Conservation (phyloP, 2,329 filamentous ascomycete species). For the Pseudogymnoascus sp. region DNA sequence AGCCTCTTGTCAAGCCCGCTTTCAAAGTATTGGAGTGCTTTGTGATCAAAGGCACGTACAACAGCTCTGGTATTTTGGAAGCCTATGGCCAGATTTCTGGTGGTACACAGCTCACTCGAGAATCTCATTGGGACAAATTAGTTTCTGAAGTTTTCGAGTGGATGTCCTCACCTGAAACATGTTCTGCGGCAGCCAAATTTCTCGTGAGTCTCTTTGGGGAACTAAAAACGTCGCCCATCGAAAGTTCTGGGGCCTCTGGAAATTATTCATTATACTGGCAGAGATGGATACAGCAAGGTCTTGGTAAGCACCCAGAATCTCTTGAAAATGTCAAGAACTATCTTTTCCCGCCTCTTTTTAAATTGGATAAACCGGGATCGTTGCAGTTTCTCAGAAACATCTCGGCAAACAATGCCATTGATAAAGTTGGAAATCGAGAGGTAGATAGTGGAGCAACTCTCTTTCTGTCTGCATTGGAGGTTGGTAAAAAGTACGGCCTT, state of each 20-base stretch:
- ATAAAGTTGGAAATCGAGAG: slow-evolving; percentile 37
- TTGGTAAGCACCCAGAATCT: slow-evolving; percentile 43
- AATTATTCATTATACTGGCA: slow-evolving; percentile 39
- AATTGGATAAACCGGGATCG: slow-evolving; percentile 45
- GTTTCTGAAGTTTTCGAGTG: slow-evolving; percentile 44
- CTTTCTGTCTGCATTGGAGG: slow-evolving; percentile 60
- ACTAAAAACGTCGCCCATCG: slow-evolving; percentile 26
- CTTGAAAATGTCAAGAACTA: slow-evolving; percentile 59
- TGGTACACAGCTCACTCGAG: neutral
- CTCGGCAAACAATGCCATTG: slow-evolving; percentile 43
- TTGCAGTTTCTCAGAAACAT: slow-evolving; percentile 52
- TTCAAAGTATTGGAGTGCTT: slow-evolving; percentile 62
- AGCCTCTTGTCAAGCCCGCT: slow-evolving; percentile 61
- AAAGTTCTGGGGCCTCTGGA: slow-evolving; percentile 32
- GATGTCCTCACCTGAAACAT: slow-evolving; percentile 51
- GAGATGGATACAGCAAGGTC: slow-evolving; percentile 46
- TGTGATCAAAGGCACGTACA: slow-evolving; percentile 47
- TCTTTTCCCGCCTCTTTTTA: slow-evolving; percentile 56
- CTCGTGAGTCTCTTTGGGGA: slow-evolving; percentile 49
- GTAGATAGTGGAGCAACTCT: slow-evolving; percentile 50
- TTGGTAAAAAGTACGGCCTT: slow-evolving; percentile 62
- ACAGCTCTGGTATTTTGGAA: slow-evolving; percentile 16
- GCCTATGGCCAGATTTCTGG: slow-evolving; percentile 16
- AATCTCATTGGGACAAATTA: slow-evolving; percentile 43
- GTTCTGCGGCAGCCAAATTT: slow-evolving; percentile 53